phyloP scores from a whole-genome alignment of 495 filamentous ascomycete genomes.

The Neurospora tetrasperma region DNA sequence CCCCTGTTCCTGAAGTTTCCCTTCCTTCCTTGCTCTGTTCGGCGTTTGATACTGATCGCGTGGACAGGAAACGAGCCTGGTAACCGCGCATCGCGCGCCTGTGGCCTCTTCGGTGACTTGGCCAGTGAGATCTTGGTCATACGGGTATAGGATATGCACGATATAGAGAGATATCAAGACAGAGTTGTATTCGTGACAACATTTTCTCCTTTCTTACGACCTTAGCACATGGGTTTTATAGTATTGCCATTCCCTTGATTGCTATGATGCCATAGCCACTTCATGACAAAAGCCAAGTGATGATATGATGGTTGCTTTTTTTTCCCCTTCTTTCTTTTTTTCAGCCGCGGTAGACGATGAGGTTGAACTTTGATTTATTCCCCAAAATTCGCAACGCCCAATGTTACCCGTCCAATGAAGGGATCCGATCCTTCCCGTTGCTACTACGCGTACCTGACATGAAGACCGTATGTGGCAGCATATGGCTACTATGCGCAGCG shows the following conservation, averaged over 20 bases:
- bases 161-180: neutral
- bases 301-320: neutral
- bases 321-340: neutral
- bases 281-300: neutral
- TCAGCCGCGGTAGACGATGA: neutral
- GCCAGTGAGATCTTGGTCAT: neutral
- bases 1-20: neutral
- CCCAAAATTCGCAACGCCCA: neutral
- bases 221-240: neutral
- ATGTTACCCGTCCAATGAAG: neutral
- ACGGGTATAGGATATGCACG: neutral
- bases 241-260: neutral
- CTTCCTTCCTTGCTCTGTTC: neutral
- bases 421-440: neutral
- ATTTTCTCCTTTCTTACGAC: neutral
- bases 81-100: neutral
- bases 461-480: neutral
- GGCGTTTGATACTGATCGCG: neutral
- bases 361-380: neutral
- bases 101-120: neutral
- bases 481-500: neutral
- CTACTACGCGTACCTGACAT: neutral
- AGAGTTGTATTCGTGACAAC: neutral
- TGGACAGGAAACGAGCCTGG: neutral
- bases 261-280: neutral